Evolutionary conservation across 495 filamentous ascomycete genomes (phyloP).

Genomic region (Xylona heveae): DNA sequence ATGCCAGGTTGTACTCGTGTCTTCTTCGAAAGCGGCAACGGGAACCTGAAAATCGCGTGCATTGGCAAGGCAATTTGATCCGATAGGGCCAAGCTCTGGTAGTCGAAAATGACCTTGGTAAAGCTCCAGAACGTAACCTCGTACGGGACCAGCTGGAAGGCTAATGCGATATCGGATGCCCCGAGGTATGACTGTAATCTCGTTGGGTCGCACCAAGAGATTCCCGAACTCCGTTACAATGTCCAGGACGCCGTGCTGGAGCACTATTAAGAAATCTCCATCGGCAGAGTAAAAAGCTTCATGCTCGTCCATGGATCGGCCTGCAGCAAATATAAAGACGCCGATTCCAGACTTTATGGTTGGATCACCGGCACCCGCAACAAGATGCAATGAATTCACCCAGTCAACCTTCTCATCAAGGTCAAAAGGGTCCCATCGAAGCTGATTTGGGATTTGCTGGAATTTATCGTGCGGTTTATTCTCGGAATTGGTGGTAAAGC

Average conservation of each 20-base stretch:
- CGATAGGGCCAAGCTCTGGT: conserved; percentile 78
- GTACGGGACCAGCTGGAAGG: conserved; percentile 38
- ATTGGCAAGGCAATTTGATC: conserved; percentile 72
- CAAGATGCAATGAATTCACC: conserved; percentile 51
- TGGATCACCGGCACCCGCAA: conserved; percentile 69
- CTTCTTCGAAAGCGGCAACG: conserved; percentile 52
- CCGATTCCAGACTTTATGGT: conserved; percentile 63
- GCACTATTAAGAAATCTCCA: conserved; percentile 72
- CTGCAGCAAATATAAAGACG: conserved; percentile 65
- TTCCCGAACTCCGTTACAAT: conserved; percentile 72
- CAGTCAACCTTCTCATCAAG: conserved; percentile 52
- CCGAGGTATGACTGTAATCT: conserved; percentile 74
- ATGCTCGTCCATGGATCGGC: conserved; percentile 49
- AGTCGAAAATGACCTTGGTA: conserved; percentile 72
- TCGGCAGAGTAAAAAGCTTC: conserved; percentile 79
- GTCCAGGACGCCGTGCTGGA: conserved; percentile 65
- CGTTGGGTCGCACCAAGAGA: conserved; percentile 67
- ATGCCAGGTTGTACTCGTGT: conserved; percentile 26
- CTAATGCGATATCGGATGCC: conserved; percentile 62
- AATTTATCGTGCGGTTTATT: conserved; percentile 25
- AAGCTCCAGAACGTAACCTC: conserved; percentile 75
- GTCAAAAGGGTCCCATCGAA: conserved; percentile 86
- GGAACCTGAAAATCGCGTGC: conserved; percentile 76
- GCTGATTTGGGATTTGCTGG: conserved; percentile 60
- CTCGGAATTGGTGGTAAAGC: conserved; percentile 29